Evolutionary conservation across 163 green algal genomes (phyloP).

Genomic region (Picocystis sp.): DNA sequence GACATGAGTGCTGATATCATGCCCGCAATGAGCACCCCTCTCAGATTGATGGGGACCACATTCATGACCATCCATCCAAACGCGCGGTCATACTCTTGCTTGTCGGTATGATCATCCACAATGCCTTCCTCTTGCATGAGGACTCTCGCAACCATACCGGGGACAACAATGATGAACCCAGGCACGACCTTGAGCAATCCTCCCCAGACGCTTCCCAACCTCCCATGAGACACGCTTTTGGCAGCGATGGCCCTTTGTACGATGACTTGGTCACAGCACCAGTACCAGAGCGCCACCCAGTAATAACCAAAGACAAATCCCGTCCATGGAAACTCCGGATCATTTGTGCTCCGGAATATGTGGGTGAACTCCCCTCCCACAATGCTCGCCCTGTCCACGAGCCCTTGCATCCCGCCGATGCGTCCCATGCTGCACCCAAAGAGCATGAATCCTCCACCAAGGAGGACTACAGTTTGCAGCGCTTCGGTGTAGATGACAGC

Average conservation of each 20-base stretch:
- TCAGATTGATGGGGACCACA: slow-evolving; percentile 13
- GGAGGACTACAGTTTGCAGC: slow-evolving; percentile 16
- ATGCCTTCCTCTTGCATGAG: slow-evolving; percentile 15
- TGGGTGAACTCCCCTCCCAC: slow-evolving; percentile 16
- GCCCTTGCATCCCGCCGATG: background rate
- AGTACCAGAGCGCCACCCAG: slow-evolving; percentile 20
- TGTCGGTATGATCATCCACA: slow-evolving; percentile 8
- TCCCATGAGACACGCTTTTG: slow-evolving; percentile 12
- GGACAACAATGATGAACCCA: slow-evolving; percentile 21
- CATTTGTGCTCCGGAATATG: slow-evolving; percentile 11
- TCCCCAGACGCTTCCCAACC: slow-evolving; percentile 15
- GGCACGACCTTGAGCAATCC: slow-evolving; percentile 17
- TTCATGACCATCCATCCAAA: slow-evolving; percentile 22
- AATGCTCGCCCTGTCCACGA: background rate
- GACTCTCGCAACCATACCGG: slow-evolving; percentile 17
- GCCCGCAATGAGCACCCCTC: slow-evolving; percentile 11
- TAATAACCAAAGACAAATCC: slow-evolving; percentile 23
- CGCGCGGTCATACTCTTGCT: slow-evolving; percentile 11
- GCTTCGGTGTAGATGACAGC: slow-evolving; percentile 21
- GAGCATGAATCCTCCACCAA: slow-evolving; percentile 9
- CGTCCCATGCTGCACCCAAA: background rate
- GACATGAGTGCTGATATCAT: slow-evolving; percentile 18
- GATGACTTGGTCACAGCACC: slow-evolving; percentile 18
- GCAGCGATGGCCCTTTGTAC: slow-evolving; percentile 17
- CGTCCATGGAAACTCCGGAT: slow-evolving; percentile 18